Base-by-base conservation (phyloP, 495 filamentous ascomycete species). In the Tuber borchii region DNA sequence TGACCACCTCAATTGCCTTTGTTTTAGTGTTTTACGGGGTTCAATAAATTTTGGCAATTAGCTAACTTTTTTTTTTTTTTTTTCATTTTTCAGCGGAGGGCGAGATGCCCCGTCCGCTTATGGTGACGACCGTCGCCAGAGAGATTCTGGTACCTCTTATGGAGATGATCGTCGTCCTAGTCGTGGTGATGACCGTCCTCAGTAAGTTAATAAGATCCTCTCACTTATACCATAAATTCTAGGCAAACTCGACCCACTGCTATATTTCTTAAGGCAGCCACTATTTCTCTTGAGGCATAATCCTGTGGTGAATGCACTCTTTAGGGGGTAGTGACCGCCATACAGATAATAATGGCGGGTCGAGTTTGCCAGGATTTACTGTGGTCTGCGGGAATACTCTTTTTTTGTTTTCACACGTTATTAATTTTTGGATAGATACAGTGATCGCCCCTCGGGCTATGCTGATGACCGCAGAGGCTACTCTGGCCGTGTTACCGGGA, bases 91-190 rank as follows among this genome's bases (percentile, higher is more conserved):
- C 12, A 46, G 68, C 31, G 39, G 69, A 12, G 19, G 69, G 45
- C 19, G 7, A 26, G 20, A 20, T 46, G 20, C 51, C 26, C 26
- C 73, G 20, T 65, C 74, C 31, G 74, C 65, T 40, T 75, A 51
- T 72, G 31, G 34, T 12, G 72, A 40, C 34, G 74, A 71, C 71
- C 73, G 73, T 26, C 68, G 73, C 56, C 40, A 76, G 4, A 69
- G 39, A 44, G 26, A 22, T 74, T 76, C 51, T 12, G 31, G 31
- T 31, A 69, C 71, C 26, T 56, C 65, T 16, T n/a, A 51, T 43
- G 22, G 44, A 42, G 39, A 37, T 65, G 26, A 48, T 51, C 46
- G 22, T 14, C n/a, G 45, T 39, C n/a, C 61, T 26, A 34, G 22
- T 26, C 31, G 74, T 26, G 17, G 14, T 69, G 42, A 76, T 34